Evolutionary conservation across 257 asterid genomes (phyloP), one percentile per base, ranked within the genome.

Genomic region (Buddleja alternifolia): DNA sequence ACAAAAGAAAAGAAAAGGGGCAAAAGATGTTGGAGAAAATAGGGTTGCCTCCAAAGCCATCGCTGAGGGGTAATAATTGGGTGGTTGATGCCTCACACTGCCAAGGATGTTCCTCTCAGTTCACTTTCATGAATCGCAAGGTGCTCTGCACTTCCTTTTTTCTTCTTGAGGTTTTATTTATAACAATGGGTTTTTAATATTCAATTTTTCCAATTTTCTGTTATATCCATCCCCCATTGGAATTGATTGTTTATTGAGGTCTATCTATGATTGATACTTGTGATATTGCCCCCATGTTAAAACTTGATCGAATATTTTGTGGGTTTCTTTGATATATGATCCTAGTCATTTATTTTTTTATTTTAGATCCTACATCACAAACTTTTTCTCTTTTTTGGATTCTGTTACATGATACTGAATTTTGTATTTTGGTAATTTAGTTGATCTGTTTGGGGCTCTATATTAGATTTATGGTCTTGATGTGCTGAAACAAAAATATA

Each of bases 51-150:
- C 72, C 93, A 44, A 94, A 83, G 82, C 99, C 99, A 63, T 89
- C 97, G 4, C 59, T 86, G 59, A 79, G 96, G 73, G 99, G 99
- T 51, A 91, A 78, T 63, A 78, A 21, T 80, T 89, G 99, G 99
- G 97, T 94, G 32, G 90, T 80, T 75, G 97, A 94, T 65, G 95
- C 96, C 75, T 84, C 97, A 6, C 90, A 91, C 78, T 94, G 99
- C 84, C 99, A 94, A 81, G 92, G 89, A 84, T 94, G 99, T 80
- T 87, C 97, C 65, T 79, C 96, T 1, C 96, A 87, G 81, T 94
- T 94, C 85, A 87, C 97, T 73, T 89, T 94, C 87, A 82, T 94
- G 82, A 94, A 94, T 86, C 97, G 99, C 79, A 94, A 91, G 97
- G 99, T 94, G 41, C 9, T 16, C 29, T 23, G 17, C 62, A 1